Conservation (phyloP, 805 yeast species). For the Starmerella roubikii region DNA sequence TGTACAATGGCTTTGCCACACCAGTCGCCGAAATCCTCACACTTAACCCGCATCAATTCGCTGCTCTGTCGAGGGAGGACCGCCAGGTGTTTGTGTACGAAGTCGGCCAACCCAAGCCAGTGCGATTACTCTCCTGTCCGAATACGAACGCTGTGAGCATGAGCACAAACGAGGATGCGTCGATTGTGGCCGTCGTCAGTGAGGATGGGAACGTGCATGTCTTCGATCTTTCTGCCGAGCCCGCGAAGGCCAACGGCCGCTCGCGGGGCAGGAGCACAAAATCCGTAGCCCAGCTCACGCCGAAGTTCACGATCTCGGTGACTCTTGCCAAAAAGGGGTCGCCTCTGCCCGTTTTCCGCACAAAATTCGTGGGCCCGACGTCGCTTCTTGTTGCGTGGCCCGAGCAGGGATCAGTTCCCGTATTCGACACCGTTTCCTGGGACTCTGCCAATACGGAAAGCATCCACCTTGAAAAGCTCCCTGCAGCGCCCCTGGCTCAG, state of each 20-base stretch:
- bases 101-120: slow-evolving; percentile 32
- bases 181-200: slow-evolving; percentile 41
- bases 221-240: slow-evolving; percentile 30
- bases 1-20: slow-evolving; percentile 66
- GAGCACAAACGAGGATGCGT: slow-evolving; percentile 17
- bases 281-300: slow-evolving; percentile 6
- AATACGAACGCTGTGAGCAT: slow-evolving; percentile 39
- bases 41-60: slow-evolving; percentile 31
- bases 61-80: slow-evolving; percentile 67
- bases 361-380: slow-evolving; percentile 14
- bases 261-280: slow-evolving; percentile 7
- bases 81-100: slow-evolving; percentile 67
- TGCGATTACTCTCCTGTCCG: slow-evolving; percentile 54
- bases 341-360: slow-evolving; percentile 5
- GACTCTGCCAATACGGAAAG: slow-evolving; percentile 16
- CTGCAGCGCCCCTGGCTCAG: slow-evolving; percentile 18
- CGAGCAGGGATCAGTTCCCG: slow-evolving; percentile 25
- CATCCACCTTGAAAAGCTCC: slow-evolving; percentile 9
- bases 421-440: slow-evolving; percentile 25
- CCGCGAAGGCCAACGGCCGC: not conserved
- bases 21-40: slow-evolving; percentile 42
- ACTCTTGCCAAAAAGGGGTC: slow-evolving; percentile 4
- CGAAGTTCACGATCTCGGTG: slow-evolving; percentile 10
- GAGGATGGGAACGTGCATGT: slow-evolving; percentile 66
- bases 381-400: slow-evolving; percentile 20